Percentiles rank a stretch among this genome's conserved stretches.
Conservation (phyloP, 2,329 filamentous ascomycete genomes). For the Capronia coronata region DNA sequence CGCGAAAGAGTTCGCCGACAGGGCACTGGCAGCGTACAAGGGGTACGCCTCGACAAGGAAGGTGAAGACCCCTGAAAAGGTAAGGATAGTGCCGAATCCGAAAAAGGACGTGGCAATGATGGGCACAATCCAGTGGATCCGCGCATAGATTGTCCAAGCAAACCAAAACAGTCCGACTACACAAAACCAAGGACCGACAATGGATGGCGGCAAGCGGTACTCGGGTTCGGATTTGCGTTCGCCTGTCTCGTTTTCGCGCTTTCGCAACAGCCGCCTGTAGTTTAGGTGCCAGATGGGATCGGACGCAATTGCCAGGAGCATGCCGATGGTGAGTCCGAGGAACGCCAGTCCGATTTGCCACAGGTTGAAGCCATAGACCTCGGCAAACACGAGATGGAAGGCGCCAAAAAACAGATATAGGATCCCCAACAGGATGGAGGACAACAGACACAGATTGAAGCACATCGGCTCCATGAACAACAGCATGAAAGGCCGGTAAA, state of each 20-base stretch:
- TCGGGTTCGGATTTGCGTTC: slow-evolving; percentile 66
- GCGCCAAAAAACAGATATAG: slow-evolving; percentile 41
- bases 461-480: slow-evolving; percentile 41
- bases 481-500: slow-evolving; percentile 47
- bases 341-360: slow-evolving; percentile 33
- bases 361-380: slow-evolving; percentile 36
- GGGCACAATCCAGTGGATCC: slow-evolving; percentile 69
- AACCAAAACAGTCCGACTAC: slow-evolving; percentile 82
- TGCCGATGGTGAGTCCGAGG: slow-evolving; percentile 47
- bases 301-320: slow-evolving; percentile 41
- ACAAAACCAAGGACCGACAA: slow-evolving; percentile 68
- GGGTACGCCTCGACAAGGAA: slow-evolving; percentile 64
- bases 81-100: slow-evolving; percentile 65
- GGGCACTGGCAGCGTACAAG: slow-evolving; percentile 49
- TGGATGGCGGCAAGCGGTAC: slow-evolving; percentile 69
- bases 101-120: slow-evolving; percentile 68
- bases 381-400: slow-evolving; percentile 38
- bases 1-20: slow-evolving; percentile 78
- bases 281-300: slow-evolving; percentile 44
- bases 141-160: slow-evolving; percentile 72
- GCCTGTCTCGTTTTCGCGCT: slow-evolving; percentile 34
- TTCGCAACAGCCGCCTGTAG: slow-evolving; percentile 38
- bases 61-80: slow-evolving; percentile 79
- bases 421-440: slow-evolving; percentile 37
- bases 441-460: slow-evolving; percentile 38